Base-by-base conservation (phyloP, 345 rosid species). In the Laguncularia racemosa region DNA sequence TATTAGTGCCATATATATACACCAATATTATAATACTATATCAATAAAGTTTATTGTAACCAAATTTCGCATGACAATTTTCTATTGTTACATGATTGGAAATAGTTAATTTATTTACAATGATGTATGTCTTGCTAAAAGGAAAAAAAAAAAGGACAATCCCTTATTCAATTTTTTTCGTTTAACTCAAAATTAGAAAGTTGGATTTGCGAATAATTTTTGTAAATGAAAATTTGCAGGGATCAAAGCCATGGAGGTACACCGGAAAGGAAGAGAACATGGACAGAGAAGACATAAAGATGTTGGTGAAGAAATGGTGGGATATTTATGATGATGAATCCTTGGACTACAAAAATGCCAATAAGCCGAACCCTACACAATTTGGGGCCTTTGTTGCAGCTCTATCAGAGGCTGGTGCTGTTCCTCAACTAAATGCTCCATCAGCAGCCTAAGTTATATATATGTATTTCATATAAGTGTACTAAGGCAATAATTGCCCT, bases 191-290 rank as follows among this genome's bases (percentile, higher is more conserved):
- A 14, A 47, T 14, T 14, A 6, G 6, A 0, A 14, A 47, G 3
- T 7, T 47, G 16, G 4, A 47, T 47, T 53, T 20, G 17, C 55
- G 23, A 33, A 0, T 33, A 7, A 14, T 14, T 12, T n/a, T 20
- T 57, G 50, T 16, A 44, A 50, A 65, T 65, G 20, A 52, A 52
- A 14, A 4, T 59, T 7, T 19, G 1, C 16, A 81, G 92, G 92
- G 92, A 19, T 52, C 84, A 3, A 85, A 85, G 68, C 92, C 92
- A 7, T 83, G 92, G 92, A 80, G 80, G 68, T 80, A 44, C 67
- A 78, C 81, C 0, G 92, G 81, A 18, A 46, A 62, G n/a, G 86
- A 74, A 56, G 80, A 65, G 55, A 74, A 83, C 66, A 78, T 85
- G 89, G 80, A 76, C 0, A 74, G 86, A 50, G 78, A 78, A 7